Base-by-base conservation (phyloP, 2,329 filamentous ascomycete genomes). In the Polytolypa hystricis region DNA sequence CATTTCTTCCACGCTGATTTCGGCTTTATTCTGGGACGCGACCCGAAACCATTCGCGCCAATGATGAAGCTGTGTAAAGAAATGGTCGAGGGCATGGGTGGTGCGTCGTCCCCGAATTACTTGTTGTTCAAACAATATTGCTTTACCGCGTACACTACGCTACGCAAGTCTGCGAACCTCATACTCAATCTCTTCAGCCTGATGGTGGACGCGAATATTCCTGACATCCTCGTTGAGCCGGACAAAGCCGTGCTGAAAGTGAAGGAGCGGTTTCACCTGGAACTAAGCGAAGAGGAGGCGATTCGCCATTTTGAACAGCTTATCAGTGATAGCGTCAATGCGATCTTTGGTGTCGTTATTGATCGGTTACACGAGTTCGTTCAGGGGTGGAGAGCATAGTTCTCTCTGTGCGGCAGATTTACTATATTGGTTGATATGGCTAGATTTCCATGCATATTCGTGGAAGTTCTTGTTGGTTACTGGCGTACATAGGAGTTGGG, bases 1-100 rank as follows among this genome's bases (percentile, higher is more conserved):
- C 85, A 93, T 60, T 98, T 98, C 67, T 95, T 98, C 71, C 91
- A 98, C 57, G 87, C 89, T 19, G 91, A 98, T 58, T 98, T 98
- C 52, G 91, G 93, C 28, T 98, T 93, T 61, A 98, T 98, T 43
- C 79, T 98, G 1, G 91, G 91, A 12, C 83, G 91, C 27, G 91
- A 98, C 49, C 91, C 91, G 0, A 98, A 98, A 55, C 91, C 91
- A 0, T 96, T 98, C 54, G 89, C 91, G 0, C 91, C 91, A 0
- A 78, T 89, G 35, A 94, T 98, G 80, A 98, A 98, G 60, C 75
- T 98, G 6, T 89, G 82, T 54, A 89, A 87, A 49, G 89, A 98
- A 55, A 98, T 98, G 91, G 84, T 96, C 3, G 91, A 98, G 52
- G 91, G 87, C 44, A 95, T 98, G 85, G 93, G 93, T 27, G 91